phyloP scores from a whole-genome alignment of 805 yeast genomes.

The Yarrowia osloensis region DNA sequence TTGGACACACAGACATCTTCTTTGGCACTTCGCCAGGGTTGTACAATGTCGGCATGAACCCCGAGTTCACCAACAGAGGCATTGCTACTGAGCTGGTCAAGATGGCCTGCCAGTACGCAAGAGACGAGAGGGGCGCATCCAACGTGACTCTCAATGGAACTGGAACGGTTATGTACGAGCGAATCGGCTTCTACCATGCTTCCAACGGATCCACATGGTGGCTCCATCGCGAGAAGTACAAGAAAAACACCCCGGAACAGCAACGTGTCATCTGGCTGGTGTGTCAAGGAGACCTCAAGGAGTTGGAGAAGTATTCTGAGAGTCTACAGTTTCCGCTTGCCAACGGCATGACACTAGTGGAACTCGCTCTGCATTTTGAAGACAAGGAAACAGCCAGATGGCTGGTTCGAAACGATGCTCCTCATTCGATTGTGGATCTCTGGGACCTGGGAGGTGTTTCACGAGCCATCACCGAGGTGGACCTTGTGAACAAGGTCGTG shows the following conservation, averaged over 20 bases:
- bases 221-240: constrained; percentile 9
- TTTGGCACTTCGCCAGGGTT: not conserved
- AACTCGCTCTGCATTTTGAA: not conserved
- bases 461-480: not conserved
- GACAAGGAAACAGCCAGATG: not conserved
- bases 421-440: constrained; percentile 8
- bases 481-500: not conserved
- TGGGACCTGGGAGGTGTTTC: constrained; percentile 9
- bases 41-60: constrained; percentile 11
- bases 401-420: constrained; percentile 12
- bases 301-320: not conserved
- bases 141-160: constrained; percentile 19
- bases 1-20: not conserved
- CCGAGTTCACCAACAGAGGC: not conserved
- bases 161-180: not conserved
- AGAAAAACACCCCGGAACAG: not conserved
- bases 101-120: not conserved
- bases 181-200: constrained; percentile 2
- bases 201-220: constrained; percentile 13
- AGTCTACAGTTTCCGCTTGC: not conserved
- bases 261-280: not conserved
- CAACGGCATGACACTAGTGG: constrained; percentile 9
- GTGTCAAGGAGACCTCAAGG: not conserved
- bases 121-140: not conserved
- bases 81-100: constrained; percentile 9